These are phyloP conservation scores for Heliamphora ciliata DNA, from an alignment of 179 eudicot genomes.

Conservation along the genomic window DNA sequence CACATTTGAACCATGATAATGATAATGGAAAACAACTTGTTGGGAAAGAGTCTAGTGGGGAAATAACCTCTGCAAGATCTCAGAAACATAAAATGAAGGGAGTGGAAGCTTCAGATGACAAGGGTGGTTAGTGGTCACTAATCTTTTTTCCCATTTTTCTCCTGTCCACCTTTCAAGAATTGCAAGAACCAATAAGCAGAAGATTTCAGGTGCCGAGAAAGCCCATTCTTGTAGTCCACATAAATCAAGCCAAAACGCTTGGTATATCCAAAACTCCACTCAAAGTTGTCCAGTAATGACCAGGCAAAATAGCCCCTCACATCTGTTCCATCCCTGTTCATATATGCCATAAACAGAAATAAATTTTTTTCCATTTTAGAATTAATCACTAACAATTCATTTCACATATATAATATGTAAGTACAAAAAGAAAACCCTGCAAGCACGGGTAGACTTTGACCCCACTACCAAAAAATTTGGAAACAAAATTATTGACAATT, in stretches of 20 bases:
- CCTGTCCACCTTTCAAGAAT: constrained; percentile 50
- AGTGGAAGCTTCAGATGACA: neutral
- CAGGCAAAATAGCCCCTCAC: constrained; percentile 76
- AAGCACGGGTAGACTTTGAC: neutral
- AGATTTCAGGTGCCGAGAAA: constrained; percentile 66
- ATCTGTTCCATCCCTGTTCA: constrained; percentile 59
- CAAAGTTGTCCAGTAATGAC: constrained; percentile 72
- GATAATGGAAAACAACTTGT: neutral
- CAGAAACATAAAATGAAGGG: neutral
- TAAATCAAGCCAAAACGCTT: constrained; percentile 62
- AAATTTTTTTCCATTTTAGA: neutral
- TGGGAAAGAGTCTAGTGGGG: neutral
- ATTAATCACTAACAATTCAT: neutral
- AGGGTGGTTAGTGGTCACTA: constrained; percentile 16
- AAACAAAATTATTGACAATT: neutral
- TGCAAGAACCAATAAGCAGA: constrained; percentile 71
- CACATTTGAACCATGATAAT: neutral
- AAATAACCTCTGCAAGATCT: neutral
- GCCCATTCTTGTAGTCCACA: constrained; percentile 69
- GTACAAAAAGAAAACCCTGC: no score
- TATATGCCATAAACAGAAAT: neutral
- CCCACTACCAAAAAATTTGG: neutral
- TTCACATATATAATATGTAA: neutral
- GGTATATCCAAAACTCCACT: constrained; percentile 63
- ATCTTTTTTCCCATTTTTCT: constrained; percentile 50